Base-by-base conservation (phyloP, 352 stramenopile genomes). In the Phytophthora foliorum region DNA sequence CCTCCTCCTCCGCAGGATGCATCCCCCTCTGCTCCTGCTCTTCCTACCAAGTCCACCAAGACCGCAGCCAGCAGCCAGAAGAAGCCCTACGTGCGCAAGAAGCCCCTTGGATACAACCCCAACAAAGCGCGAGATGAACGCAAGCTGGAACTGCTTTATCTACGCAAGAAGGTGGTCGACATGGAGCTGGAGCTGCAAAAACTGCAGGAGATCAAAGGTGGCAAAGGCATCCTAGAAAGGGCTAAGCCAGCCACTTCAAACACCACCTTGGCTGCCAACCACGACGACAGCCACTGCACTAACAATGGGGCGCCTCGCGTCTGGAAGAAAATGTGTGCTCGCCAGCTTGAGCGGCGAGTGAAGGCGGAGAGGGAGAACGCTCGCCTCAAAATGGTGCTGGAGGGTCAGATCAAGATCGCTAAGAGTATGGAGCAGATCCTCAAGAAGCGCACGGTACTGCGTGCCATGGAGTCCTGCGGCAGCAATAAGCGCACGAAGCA, bases 41-140 rank as follows among this genome's bases (percentile, higher is more conserved):
- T n/a, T 17, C n/a, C 52, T 22, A 39, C 29, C 21, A 53, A 55
- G 10, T 9, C 54, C 32, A 54, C n/a, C 7, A 57, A 54, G 16
- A 19, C n/a, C 1, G 4, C 32, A 16, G 38, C 10, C 6, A 32
- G 24, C 11, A 52, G 21, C 8, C 38, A 74, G 45, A 69, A 69
- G 48, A 74, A 74, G 31, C n/a, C 58, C 3, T 74, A 74, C 22
- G 52, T 60, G 6, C 66, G 66, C 54, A 68, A 69, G 51, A 80
- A 75, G 66, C 74, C 69, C 38, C 56, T 72, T 13, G 41, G 62
- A 19, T 74, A 80, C 38, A 83, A 79, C 50, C 59, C 75, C 21
- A 83, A 83, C 69, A 83, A 83, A 34, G 75, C 75, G 49, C 64
- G 75, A 9, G 72, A 83, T 65, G 72, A 78, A 31, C 75, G 75